These are phyloP conservation scores for Arabis hirsuta DNA, from an alignment of 345 rosid genomes.

Conservation along the genomic window DNA sequence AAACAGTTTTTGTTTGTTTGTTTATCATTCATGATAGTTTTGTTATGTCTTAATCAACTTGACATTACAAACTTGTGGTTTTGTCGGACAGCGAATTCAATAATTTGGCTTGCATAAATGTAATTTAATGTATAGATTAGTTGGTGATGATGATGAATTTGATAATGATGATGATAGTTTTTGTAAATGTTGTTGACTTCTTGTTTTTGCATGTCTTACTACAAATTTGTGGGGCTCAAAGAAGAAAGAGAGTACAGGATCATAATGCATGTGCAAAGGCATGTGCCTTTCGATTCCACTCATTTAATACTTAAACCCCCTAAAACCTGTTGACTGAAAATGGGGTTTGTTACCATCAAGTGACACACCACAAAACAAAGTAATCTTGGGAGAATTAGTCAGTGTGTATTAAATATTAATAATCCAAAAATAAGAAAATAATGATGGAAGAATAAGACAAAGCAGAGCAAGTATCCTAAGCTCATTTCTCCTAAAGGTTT, in stretches of 20 bases:
- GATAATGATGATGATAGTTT: slow-evolving; percentile 25
- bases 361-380: slow-evolving; percentile 34
- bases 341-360: slow-evolving; percentile 26
- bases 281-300: slow-evolving; percentile 39
- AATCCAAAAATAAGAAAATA: slow-evolving; percentile 15
- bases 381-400: slow-evolving; percentile 16
- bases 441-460: slow-evolving; percentile 25
- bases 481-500: slow-evolving; percentile 29
- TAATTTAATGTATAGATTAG: slow-evolving; percentile 25
- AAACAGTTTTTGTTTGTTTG: not conserved
- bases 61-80: slow-evolving; percentile 30
- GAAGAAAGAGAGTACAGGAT: slow-evolving; percentile 1
- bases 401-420: slow-evolving; percentile 20
- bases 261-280: slow-evolving; percentile 46
- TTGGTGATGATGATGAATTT: slow-evolving; percentile 29
- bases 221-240: slow-evolving; percentile 35
- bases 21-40: not conserved
- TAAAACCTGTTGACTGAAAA: slow-evolving; percentile 40
- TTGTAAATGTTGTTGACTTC: slow-evolving; percentile 36
- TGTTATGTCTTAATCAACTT: slow-evolving; percentile 22
- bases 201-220: slow-evolving; percentile 40
- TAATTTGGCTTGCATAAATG: slow-evolving; percentile 27
- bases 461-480: slow-evolving; percentile 33
- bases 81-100: slow-evolving; percentile 35
- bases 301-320: slow-evolving; percentile 24